Conservation (phyloP, 2,329 filamentous ascomycete genomes). For the Pyricularia sp. region DNA sequence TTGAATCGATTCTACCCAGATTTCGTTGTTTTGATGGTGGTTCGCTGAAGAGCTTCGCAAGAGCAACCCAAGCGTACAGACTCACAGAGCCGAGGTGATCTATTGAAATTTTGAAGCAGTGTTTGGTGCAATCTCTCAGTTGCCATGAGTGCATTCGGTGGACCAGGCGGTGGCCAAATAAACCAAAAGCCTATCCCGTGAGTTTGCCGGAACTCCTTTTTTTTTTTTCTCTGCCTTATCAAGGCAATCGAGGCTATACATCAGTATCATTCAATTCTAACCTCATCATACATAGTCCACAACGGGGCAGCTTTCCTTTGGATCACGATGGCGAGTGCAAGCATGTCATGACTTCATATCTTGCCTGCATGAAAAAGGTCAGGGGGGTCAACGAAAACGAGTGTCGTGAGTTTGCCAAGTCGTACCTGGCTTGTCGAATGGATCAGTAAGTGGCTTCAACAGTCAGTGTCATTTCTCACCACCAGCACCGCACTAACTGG, state of each 20-base stretch:
- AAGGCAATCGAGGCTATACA: background rate
- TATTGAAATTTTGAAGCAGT: background rate
- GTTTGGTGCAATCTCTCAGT: background rate
- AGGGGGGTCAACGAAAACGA: slow-evolving; percentile 75
- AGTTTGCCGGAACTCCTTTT: slow-evolving; percentile 7
- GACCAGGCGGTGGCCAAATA: slow-evolving; percentile 13
- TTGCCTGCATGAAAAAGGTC: slow-evolving; percentile 74
- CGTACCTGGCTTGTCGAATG: slow-evolving; percentile 86
- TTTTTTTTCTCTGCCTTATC: slow-evolving; percentile 1
- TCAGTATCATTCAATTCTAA: background rate
- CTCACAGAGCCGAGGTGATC: background rate
- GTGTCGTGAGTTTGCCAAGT: slow-evolving; percentile 76
- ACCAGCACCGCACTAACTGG: background rate
- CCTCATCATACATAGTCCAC: slow-evolving; percentile 43
- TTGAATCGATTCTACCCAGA: background rate
- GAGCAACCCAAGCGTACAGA: background rate
- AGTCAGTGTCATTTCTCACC: background rate
- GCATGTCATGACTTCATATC: slow-evolving; percentile 70
- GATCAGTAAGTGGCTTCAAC: slow-evolving; percentile 51
- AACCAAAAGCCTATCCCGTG: slow-evolving; percentile 20
- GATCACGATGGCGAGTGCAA: slow-evolving; percentile 97
- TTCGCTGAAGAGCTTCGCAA: background rate
- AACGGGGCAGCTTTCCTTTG: slow-evolving; percentile 89
- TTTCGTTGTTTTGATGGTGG: background rate
- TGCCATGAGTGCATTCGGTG: slow-evolving; percentile 15